Evolutionary conservation across 805 yeast genomes (phyloP).

Genomic region (Saccharomycopsis fibuligera): DNA sequence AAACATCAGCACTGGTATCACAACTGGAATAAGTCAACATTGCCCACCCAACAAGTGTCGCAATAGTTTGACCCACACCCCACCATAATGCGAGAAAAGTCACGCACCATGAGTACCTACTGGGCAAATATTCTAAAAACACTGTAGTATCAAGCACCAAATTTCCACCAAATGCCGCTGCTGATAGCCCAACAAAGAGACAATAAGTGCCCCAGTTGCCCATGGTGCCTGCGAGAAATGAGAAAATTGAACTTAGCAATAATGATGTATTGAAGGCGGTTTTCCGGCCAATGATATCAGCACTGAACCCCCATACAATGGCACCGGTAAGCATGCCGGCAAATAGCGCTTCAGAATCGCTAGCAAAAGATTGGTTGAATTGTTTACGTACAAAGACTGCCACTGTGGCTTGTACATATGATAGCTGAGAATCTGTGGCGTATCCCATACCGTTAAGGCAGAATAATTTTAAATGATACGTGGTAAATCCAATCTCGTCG

Average conservation of each 20-base stretch:
- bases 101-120: slow-evolving; percentile 42
- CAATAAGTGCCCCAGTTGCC: slow-evolving; percentile 43
- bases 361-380: slow-evolving; percentile 39
- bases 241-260: slow-evolving; percentile 41
- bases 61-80: slow-evolving; percentile 57
- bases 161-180: slow-evolving; percentile 51
- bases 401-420: slow-evolving; percentile 41
- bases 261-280: slow-evolving; percentile 46
- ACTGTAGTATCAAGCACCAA: slow-evolving; percentile 49
- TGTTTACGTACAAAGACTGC: slow-evolving; percentile 42
- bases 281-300: slow-evolving; percentile 49
- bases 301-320: slow-evolving; percentile 49
- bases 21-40: slow-evolving; percentile 47
- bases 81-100: slow-evolving; percentile 54
- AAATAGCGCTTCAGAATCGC: slow-evolving; percentile 40
- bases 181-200: slow-evolving; percentile 39
- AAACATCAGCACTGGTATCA: slow-evolving; percentile 33
- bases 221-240: slow-evolving; percentile 50
- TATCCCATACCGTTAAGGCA: slow-evolving; percentile 52
- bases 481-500: slow-evolving; percentile 54
- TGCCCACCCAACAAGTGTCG: slow-evolving; percentile 49
- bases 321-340: slow-evolving; percentile 50
- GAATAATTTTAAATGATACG: slow-evolving; percentile 45
- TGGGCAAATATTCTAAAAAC: slow-evolving; percentile 47
- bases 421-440: slow-evolving; percentile 47